A percentile compares a stretch with the other conserved stretches of the same genome.
Conservation (phyloP, 345 rosid genomes). For the Gossypium thurberi region DNA sequence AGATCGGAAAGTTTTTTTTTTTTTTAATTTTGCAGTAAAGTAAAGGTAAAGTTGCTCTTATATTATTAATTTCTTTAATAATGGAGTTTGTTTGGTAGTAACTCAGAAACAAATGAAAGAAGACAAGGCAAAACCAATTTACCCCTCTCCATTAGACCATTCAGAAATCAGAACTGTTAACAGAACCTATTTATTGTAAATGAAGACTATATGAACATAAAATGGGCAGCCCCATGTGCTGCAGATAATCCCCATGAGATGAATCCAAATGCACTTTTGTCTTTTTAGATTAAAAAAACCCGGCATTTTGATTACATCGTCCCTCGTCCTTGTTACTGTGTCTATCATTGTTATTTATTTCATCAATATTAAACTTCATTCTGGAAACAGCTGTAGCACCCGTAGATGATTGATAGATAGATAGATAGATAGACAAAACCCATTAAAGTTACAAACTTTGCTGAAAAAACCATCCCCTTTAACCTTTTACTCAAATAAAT, state of each 20-base stretch:
- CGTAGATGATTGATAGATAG: not conserved
- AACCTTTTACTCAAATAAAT: not conserved
- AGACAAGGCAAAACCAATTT: not conserved
- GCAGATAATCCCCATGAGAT: not conserved
- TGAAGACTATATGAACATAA: not conserved
- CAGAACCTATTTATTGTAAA: not conserved
- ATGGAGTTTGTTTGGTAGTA: conserved; percentile 12
- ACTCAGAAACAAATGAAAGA: conserved; percentile 5
- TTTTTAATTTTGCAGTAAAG: not conserved
- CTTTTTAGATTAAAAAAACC: conserved; percentile 12
- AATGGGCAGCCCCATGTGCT: conserved; percentile 20
- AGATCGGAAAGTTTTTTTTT: conserved; percentile 6
- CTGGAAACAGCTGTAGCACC: not conserved
- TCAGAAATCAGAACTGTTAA: not conserved
- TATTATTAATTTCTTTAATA: not conserved
- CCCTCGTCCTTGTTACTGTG: conserved; percentile 9
- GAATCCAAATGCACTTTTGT: not conserved
- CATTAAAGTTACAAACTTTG: not conserved
- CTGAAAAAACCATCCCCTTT: not conserved
- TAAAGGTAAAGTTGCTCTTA: not conserved
- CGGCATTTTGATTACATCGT: conserved; percentile 12
- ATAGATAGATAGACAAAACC: not conserved
- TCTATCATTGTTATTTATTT: not conserved
- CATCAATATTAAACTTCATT: not conserved
- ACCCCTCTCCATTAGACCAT: not conserved